These are phyloP conservation scores for Edaphochlamys debaryana DNA, from an alignment of 139 green algal genomes.

Conservation along the genomic window DNA sequence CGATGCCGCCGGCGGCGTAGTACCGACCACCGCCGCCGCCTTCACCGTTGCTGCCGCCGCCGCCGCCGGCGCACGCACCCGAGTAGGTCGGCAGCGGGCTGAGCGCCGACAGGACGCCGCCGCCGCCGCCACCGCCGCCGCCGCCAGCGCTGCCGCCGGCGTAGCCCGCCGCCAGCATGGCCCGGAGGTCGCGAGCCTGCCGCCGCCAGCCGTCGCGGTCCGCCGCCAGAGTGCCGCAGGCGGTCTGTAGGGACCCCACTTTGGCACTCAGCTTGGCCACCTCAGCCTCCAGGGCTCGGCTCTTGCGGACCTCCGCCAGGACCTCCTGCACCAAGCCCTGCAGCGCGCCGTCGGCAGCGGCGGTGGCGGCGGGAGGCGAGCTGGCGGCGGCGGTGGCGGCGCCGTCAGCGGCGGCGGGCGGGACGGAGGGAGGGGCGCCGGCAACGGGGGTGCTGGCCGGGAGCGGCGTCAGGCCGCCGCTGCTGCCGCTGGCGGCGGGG, in stretches of 20 bases:
- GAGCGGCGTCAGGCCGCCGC: no score
- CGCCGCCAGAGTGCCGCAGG: slow-evolving; percentile 6
- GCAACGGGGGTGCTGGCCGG: neutral
- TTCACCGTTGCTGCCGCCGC: neutral
- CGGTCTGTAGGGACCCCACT: neutral
- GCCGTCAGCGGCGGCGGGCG: neutral
- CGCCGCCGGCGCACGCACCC: no score
- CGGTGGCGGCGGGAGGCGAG: neutral
- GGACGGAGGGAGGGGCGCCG: neutral
- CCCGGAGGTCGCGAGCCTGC: slow-evolving; percentile 12
- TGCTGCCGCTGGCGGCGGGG: no score
- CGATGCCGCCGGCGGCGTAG: neutral
- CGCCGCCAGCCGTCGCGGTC: slow-evolving; percentile 35
- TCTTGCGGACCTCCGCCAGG: slow-evolving; percentile 12
- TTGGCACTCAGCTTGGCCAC: neutral
- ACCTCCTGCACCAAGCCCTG: slow-evolving; percentile 4
- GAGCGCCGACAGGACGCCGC: neutral
- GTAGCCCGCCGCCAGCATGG: neutral
- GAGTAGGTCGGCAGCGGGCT: neutral
- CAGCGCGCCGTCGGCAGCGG: neutral
- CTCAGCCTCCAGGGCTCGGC: neutral
- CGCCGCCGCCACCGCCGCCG: neutral
- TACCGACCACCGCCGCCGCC: neutral
- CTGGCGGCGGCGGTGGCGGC: neutral
- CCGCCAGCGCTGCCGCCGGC: neutral